Evolutionary conservation across 805 yeast genomes (phyloP), one percentile per base, ranked within the genome.

Genomic region (Candida silvatica): DNA sequence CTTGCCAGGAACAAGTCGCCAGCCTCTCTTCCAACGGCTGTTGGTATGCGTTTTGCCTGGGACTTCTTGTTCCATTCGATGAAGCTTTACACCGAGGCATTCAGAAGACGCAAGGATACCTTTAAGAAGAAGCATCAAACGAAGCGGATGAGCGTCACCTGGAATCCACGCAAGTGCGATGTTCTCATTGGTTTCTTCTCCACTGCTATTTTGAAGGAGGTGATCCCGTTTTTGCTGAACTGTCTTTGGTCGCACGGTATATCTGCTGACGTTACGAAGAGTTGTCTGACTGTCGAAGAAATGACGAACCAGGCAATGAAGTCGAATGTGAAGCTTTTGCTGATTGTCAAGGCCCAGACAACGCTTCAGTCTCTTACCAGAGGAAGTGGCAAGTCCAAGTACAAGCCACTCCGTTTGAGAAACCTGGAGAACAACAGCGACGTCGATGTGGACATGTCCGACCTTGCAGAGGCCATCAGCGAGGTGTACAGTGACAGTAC

Each of bases 41-140:
- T 88, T 29, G 97, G 98, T 0, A 80, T 92, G 50, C 80, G 85
- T 41, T 56, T 92, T 37, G 84, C 92, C 0, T 76, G 85, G 69
- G 86, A 80, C 46, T 69, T 71, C 29, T 59, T 80, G 0, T 70
- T 74, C 43, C 64, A 64, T 19, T 58, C 71, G 4, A 72, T 76
- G 61, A 66, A 66, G 41, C 56, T 61, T 17, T 67, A 64, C 43
- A 67, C 69, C 47, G 67, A 56, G 14, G 47, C 56, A 57, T 55
- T 56, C 39, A 43, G 37, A 30, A 39, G 27, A 14, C 39, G 51
- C 5, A 48, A 44, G 14, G 49, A 46, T 16, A 18, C 33, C 8
- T 47, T 41, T 33, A 48, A 43, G 34, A 65, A 66, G 37, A 62
- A 54, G 38, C 47, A 59, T 25, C 51, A 48, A 11, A 46, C 46